Evolutionary conservation across 805 yeast genomes (phyloP).

Genomic region (Ogataea naganishii): DNA sequence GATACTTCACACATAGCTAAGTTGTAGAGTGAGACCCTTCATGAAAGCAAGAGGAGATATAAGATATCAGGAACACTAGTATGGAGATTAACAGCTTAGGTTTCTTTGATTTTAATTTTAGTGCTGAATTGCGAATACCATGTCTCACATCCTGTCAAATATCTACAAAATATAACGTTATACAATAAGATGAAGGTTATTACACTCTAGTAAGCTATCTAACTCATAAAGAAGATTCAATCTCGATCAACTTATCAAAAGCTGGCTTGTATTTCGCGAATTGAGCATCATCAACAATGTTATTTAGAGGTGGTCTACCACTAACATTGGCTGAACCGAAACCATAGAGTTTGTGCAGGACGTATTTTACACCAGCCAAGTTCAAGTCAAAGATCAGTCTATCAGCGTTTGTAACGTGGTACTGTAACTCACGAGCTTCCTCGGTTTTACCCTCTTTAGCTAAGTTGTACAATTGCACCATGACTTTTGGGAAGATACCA

Average conservation of each 20-base stretch:
- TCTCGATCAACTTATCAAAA: constrained; percentile 5
- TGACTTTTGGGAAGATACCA: constrained; percentile 42
- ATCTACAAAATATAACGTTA: too few species aligned
- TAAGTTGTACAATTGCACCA: constrained; percentile 30
- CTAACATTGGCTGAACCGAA: constrained; percentile 20
- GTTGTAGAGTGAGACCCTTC: too few species aligned
- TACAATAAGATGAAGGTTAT: too few species aligned
- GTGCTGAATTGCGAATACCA: too few species aligned
- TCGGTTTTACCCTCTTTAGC: constrained; percentile 28
- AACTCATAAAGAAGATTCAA: constrained; percentile 11
- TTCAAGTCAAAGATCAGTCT: constrained; percentile 29
- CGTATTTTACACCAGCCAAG: constrained; percentile 22
- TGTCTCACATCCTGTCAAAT: too few species aligned
- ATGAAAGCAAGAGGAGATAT: too few species aligned
- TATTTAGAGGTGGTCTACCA: constrained; percentile 39
- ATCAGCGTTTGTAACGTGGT: constrained; percentile 34
- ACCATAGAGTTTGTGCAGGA: constrained; percentile 16
- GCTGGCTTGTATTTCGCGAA: constrained; percentile 19
- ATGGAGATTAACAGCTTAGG: too few species aligned
- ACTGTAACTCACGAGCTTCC: constrained; percentile 34
- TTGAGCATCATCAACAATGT: constrained; percentile 20
- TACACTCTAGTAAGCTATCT: too few species aligned
- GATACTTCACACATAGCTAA: too few species aligned
- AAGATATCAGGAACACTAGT: too few species aligned
- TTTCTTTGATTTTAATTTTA: too few species aligned